Evolutionary conservation across 805 yeast genomes (phyloP).

Genomic region (Yamadazyma phyllophila): DNA sequence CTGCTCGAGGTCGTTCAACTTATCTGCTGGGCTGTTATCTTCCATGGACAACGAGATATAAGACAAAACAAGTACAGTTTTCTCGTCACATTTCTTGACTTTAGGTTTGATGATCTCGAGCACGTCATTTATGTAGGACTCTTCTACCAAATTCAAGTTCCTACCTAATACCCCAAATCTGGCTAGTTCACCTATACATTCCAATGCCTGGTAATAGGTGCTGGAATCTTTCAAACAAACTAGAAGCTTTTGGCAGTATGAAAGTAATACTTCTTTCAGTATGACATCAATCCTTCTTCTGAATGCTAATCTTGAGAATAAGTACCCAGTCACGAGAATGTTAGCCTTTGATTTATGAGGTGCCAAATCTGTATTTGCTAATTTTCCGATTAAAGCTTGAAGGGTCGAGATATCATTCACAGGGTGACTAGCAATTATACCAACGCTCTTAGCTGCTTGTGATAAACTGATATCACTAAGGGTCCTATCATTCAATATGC

Average conservation of each 20-base stretch:
- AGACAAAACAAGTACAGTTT: slow-evolving; percentile 55
- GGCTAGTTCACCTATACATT: slow-evolving; percentile 42
- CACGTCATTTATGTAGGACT: slow-evolving; percentile 11
- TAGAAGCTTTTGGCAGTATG: slow-evolving; percentile 14
- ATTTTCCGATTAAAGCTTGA: slow-evolving; percentile 6
- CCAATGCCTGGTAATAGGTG: slow-evolving; percentile 29
- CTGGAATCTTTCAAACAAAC: slow-evolving; percentile 18
- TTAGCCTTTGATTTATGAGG: slow-evolving; percentile 18
- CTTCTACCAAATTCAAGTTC: slow-evolving; percentile 3
- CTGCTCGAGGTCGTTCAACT: slow-evolving; percentile 37
- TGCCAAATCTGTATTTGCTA: slow-evolving; percentile 10
- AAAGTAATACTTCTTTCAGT: slow-evolving; percentile 8
- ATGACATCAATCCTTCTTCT: slow-evolving; percentile 25
- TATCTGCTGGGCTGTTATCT: slow-evolving; percentile 11
- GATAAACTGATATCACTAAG: slow-evolving; percentile 21
- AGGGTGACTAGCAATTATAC: slow-evolving; percentile 49
- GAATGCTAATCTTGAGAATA: slow-evolving; percentile 46
- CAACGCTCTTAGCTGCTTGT: slow-evolving; percentile 45
- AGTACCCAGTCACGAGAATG: slow-evolving; percentile 39
- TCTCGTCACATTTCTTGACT: slow-evolving; percentile 58
- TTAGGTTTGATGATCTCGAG: slow-evolving; percentile 31
- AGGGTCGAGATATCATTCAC: slow-evolving; percentile 11
- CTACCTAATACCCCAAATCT: slow-evolving; percentile 49
- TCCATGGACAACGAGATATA: slow-evolving; percentile 42
- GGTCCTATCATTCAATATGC: slow-evolving; percentile 20